A percentile compares a stretch with the other conserved stretches of the same genome.
Evolutionary conservation across 2,329 filamentous ascomycete species (phyloP).

Genomic region (Beauveria varroae): DNA sequence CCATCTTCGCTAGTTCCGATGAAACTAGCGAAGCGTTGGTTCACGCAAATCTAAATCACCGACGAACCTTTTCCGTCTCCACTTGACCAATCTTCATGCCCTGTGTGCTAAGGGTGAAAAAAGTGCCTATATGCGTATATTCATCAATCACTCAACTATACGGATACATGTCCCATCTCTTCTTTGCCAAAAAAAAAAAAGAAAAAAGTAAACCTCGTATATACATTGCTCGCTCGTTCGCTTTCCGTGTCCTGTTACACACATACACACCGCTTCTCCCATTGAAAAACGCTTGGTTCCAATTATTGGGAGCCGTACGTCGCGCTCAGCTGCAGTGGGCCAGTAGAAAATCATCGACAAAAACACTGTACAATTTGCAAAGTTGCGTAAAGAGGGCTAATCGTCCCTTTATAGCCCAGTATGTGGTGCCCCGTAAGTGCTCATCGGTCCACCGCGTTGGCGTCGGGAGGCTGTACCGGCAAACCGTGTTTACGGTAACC

Average conservation of each 20-base stretch:
- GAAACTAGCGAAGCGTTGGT: too few relatives aligned
- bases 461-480: background rate
- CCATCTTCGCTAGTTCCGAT: too few relatives aligned
- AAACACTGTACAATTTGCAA: background rate
- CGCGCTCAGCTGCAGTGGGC: too few relatives aligned
- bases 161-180: too few relatives aligned
- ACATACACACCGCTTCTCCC: background rate
- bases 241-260: background rate
- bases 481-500: background rate
- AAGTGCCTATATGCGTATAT: too few relatives aligned
- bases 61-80: too few relatives aligned
- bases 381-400: background rate
- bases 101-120: too few relatives aligned
- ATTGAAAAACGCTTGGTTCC: background rate
- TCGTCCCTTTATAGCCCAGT: background rate
- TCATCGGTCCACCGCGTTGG: slow-evolving; percentile 1
- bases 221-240: background rate
- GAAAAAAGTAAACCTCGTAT: background rate
- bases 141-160: too few relatives aligned
- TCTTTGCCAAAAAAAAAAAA: too few relatives aligned
- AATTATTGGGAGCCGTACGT: too few relatives aligned
- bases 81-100: too few relatives aligned
- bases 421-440: background rate
- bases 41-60: too few relatives aligned
- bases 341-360: background rate